Percentiles rank a stretch among this genome's conserved stretches.
Evolutionary conservation across 2,329 filamentous ascomycete genomes (phyloP).

Genomic region (Diaporthe ampelina): DNA sequence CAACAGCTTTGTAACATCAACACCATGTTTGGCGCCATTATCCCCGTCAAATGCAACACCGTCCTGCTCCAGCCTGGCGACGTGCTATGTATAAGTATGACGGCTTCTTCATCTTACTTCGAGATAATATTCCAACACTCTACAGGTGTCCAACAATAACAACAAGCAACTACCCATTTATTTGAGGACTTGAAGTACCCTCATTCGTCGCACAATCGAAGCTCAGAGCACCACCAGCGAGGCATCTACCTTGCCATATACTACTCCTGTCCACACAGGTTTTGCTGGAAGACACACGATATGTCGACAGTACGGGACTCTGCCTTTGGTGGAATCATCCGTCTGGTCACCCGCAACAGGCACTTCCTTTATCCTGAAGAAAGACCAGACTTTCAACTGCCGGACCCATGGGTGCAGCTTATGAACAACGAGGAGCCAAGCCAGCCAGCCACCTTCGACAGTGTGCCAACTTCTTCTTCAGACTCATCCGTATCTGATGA

Average conservation of each 20-base stretch:
- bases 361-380: slow-evolving; percentile 74
- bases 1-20: slow-evolving; percentile 17
- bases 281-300: not conserved
- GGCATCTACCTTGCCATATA: not conserved
- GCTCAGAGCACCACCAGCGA: not conserved
- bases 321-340: slow-evolving; percentile 49
- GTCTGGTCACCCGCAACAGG: slow-evolving; percentile 48
- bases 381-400: slow-evolving; percentile 73
- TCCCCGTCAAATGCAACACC: not conserved
- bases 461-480: slow-evolving; percentile 28
- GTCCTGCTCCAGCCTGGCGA: not conserved
- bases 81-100: not conserved
- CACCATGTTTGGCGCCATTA: not conserved
- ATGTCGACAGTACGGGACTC: slow-evolving; percentile 44
- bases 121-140: not conserved
- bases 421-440: slow-evolving; percentile 78
- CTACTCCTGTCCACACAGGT: not conserved
- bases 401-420: slow-evolving; percentile 75
- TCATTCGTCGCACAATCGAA: not conserved
- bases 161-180: not conserved
- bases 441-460: slow-evolving; percentile 38
- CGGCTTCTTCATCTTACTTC: not conserved
- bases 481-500: slow-evolving; percentile 41
- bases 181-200: not conserved
- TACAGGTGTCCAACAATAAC: not conserved